Base-by-base conservation (phyloP, 1,284 basidiomycete genomes). In the Boletus sp. region DNA sequence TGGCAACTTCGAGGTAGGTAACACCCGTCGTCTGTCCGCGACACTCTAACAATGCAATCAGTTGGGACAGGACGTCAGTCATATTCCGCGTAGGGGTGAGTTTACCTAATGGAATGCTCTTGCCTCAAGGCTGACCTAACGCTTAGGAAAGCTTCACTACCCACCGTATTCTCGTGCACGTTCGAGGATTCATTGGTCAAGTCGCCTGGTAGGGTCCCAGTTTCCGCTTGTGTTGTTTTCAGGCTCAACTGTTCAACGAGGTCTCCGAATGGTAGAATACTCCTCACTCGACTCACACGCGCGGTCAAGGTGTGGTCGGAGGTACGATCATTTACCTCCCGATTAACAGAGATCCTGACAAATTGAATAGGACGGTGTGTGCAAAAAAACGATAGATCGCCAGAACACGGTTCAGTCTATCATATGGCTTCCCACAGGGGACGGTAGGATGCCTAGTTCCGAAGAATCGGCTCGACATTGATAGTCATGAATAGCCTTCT, bases 301-400 rank as follows among this genome's bases (percentile, higher is more conserved):
- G 80, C 78, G n/a, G 74, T 90, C 52, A 89, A 88, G 65, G 71
- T 90, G 41, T 90, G 87, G 87, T 81, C 78, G 8, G 77, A 81
- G 70, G 84, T 84, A 55, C 29, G 59, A 45, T 46, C 48, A 46
- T 74, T 64, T 44, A 41, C 43, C 17, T 48, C 40, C 32, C 8
- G 25, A 36, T 44, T 45, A 33, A 52, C 41, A 41, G 44, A 22
- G 17, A 39, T 33, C 39, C 41, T 59, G 47, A 58, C 38, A 41
- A 36, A 50, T 47, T 29, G 38, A 33, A 41, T 55, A 88, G 84
- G 80, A 85, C 46, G 84, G 85, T 50, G 81, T 86, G 40, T 87
- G 84, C 59, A 77, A 72, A 56, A 80, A 75, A 61, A 87, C 82
- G 1, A 88, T 90, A 49, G 78, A 84, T 52, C 77, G 86, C 6